Evolutionary conservation across 208 protist species (phyloP), one percentile per base, ranked within the genome.

Genomic region (Crithidia thermophila): DNA sequence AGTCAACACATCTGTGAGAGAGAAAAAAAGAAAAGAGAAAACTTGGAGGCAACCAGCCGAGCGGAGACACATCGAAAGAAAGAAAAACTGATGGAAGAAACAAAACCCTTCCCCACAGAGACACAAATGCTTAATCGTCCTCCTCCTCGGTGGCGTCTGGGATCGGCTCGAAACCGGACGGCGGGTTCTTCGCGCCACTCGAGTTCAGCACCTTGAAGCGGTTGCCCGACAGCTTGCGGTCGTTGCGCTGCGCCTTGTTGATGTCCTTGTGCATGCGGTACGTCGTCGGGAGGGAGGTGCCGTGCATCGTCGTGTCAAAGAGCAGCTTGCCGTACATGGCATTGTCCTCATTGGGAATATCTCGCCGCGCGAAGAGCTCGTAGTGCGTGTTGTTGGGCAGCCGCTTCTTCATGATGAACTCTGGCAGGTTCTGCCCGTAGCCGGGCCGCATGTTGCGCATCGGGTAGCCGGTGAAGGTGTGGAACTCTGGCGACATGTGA

Each of bases 231-330:
- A 97, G 64, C 68, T 97, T 97, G 21, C 92, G 71, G 73, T 97
- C 92, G 56, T 97, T 97, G 25, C 92, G 89, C 63, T 94, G 82
- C 6, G 92, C 92, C 64, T 94, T 94, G 73, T 95, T 94, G 45
- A 97, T 91, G 53, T 97, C 87, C 65, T 97, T 97, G 77, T 95
- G 88, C 89, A 97, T 94, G 21, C 89, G 82, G 60, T 97, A 97
- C 14, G 79, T 91, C 1, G 85, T 82, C 3, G 92, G 92, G 11
- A 97, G 47, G 16, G 92, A 95, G 0, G 89, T 93, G 13, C 92
- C 92, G 70, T 95, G 87, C 18, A 97, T 77, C 18, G 88, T 94
- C 72, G 77, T 92, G 65, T 97, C 92, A 61, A 87, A 92, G 7
- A 97, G 79, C 40, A 85, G 75, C 53, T 97, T 94, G 16, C 92